These are phyloP conservation scores for Malus hybrid DNA, from an alignment of 331 rosid species.

Conservation along the genomic window DNA sequence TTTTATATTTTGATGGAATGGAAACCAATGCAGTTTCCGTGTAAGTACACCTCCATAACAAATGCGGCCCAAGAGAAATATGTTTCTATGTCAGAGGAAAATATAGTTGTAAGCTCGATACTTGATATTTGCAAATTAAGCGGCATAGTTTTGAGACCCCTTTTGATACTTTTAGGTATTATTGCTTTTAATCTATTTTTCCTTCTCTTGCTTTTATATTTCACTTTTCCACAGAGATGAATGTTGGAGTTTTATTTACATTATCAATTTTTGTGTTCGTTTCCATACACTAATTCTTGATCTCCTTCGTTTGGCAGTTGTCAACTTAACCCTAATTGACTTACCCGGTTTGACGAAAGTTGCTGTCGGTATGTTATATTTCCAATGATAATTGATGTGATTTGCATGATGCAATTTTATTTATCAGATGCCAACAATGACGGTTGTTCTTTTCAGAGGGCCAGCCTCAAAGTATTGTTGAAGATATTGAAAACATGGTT, in stretches of 20 bases:
- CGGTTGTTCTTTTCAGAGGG: slow-evolving; percentile 51
- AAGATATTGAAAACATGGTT: slow-evolving; percentile 91
- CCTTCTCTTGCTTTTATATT: not conserved
- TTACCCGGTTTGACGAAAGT: slow-evolving; percentile 98
- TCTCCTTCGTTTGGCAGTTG: slow-evolving; percentile 54
- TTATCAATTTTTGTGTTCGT: not conserved
- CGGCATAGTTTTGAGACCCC: not conserved
- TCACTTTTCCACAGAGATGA: not conserved
- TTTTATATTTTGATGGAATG: too few relatives aligned
- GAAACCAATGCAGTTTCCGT: too few relatives aligned
- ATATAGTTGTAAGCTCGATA: not conserved
- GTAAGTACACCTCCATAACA: too few relatives aligned
- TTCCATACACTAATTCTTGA: slow-evolving; percentile 14
- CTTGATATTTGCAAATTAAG: not conserved
- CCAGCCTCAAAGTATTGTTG: slow-evolving; percentile 74
- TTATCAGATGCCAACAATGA: slow-evolving; percentile 6
- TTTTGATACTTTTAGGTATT: not conserved
- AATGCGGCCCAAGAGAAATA: too few relatives aligned
- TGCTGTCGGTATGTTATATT: slow-evolving; percentile 67
- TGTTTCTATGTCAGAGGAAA: not conserved
- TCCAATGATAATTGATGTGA: not conserved
- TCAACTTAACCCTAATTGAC: slow-evolving; percentile 91
- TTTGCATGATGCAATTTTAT: not conserved
- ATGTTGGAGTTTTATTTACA: not conserved
- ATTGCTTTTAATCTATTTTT: not conserved